A percentile compares a stretch with the other conserved stretches of the same genome.
phyloP scores from a whole-genome alignment of 2,329 filamentous ascomycete species.

The Hypoxylon sp. region DNA sequence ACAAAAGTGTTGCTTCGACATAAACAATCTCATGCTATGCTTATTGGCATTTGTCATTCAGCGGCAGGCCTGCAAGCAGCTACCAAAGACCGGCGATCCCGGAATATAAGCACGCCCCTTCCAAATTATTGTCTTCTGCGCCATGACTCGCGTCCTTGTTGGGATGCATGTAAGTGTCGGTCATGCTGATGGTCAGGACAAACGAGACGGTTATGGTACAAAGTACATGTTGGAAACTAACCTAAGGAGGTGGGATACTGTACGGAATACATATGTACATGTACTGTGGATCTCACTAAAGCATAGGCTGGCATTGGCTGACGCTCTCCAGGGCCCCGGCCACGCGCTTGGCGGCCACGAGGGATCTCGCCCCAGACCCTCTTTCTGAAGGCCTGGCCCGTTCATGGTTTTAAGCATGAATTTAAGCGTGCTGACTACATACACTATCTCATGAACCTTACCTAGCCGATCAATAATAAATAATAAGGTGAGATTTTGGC shows the following conservation, averaged over 20 bases:
- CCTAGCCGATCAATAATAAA: conserved; percentile 17
- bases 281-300: conserved; percentile 23
- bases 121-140: conserved; percentile 2
- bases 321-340: conserved; percentile 17
- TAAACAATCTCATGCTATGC: not conserved
- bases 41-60: conserved; percentile 7
- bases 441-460: conserved; percentile 12
- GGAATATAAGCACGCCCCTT: not conserved
- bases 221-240: conserved; percentile 26
- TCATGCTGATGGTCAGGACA: conserved; percentile 29
- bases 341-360: conserved; percentile 49
- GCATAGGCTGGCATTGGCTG: conserved; percentile 23
- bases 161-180: conserved; percentile 20
- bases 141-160: conserved; percentile 1
- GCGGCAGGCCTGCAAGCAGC: not conserved
- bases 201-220: conserved; percentile 12
- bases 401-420: conserved; percentile 52
- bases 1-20: conserved; percentile 22
- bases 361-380: conserved; percentile 45
- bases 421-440: conserved; percentile 46
- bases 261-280: too few relatives aligned
- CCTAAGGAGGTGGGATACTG: not conserved
- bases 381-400: conserved; percentile 37
- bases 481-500: conserved; percentile 14
- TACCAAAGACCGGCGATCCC: conserved; percentile 4